Base-by-base conservation (phyloP, 768 basidiomycete genomes). In the Pulveroboletus ravenelii region DNA sequence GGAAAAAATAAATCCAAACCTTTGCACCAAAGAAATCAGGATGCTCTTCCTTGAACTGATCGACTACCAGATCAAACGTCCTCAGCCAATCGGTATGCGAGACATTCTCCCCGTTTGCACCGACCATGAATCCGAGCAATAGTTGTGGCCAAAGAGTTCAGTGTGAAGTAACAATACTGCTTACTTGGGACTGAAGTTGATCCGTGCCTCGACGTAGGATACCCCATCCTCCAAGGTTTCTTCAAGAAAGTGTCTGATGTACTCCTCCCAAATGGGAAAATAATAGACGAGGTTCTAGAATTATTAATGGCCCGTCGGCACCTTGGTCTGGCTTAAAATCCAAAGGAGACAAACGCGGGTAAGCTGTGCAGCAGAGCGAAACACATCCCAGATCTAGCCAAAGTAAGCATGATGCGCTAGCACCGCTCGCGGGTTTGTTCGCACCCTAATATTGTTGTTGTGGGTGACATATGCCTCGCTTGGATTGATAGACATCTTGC, bases 301-400 rank as follows among this genome's bases (percentile, higher is more conserved):
- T 32, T 29, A 41, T 44, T 23, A 13, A 13, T 51, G 12, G 17
- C 20, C 35, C 3, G 9, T 59, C 41, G 54, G 42, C 15, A 18
- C n/a, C 18, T 7, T 41, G 1, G 29, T 31, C 31, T 13, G 18
- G 12, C 27, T 17, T 10, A 12, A 15, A n/a, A 10, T 37, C 12
- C 14, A 15, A 43, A 32, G 14, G 25, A 27, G 15, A 67, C 73
- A 47, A 62, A 84, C 85, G 14, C 61, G 55, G 18, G 78, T 73
- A 0, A 80, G 74, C 0, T 43, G 27, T 56, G 82, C 82, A 0
- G 78, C 82, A 59, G 71, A 79, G 14, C 60, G 56, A 60, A 91
- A 90, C 54, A 87, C 87, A 39, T 78, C 63, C 88, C 88, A 90
- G 42, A 90, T 89, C 87, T 89, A 51, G 32, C 17, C 35, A 6